Percentiles rank a stretch among this genome's conserved stretches.
Conservation (phyloP, 345 rosid genomes). For the Nephelium lappaceum region DNA sequence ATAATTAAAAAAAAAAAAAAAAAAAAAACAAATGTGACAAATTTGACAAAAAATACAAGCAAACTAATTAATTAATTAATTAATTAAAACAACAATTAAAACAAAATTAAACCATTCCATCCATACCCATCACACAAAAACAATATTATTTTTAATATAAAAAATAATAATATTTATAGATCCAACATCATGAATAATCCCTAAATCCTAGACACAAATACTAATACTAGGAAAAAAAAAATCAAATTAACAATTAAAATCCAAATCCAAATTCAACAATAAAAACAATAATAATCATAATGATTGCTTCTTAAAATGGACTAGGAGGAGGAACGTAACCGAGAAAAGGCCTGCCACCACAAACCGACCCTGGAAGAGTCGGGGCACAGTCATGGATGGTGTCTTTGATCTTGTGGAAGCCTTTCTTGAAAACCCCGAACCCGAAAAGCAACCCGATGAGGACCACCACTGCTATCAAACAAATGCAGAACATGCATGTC, state of each 20-base stretch:
- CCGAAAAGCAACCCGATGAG: conserved; percentile 76
- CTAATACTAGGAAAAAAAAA: neutral
- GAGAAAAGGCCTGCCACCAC: conserved; percentile 52
- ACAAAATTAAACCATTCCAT: neutral
- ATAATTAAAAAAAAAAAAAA: too few species aligned
- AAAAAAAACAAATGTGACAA: too few species aligned
- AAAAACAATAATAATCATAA: neutral
- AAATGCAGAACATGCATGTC: conserved; percentile 72
- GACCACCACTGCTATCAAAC: conserved; percentile 67
- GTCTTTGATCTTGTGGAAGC: conserved; percentile 75
- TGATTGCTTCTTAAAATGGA: conserved; percentile 22
- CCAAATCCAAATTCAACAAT: neutral
- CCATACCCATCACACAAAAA: neutral
- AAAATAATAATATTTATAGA: neutral
- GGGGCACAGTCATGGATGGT: conserved; percentile 52
- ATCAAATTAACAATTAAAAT: neutral
- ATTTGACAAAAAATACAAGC: too few species aligned
- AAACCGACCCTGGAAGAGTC: neutral
- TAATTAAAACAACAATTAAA: too few species aligned
- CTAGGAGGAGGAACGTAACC: conserved; percentile 47
- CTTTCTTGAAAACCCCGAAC: conserved; percentile 81
- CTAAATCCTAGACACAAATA: neutral
- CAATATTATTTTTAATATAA: too few species aligned
- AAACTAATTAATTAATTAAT: too few species aligned
- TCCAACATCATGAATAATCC: neutral